Percentiles rank a stretch among this genome's conserved stretches.
Evolutionary conservation across 768 basidiomycete genomes (phyloP).

Genomic region (Polyporus arcularius): DNA sequence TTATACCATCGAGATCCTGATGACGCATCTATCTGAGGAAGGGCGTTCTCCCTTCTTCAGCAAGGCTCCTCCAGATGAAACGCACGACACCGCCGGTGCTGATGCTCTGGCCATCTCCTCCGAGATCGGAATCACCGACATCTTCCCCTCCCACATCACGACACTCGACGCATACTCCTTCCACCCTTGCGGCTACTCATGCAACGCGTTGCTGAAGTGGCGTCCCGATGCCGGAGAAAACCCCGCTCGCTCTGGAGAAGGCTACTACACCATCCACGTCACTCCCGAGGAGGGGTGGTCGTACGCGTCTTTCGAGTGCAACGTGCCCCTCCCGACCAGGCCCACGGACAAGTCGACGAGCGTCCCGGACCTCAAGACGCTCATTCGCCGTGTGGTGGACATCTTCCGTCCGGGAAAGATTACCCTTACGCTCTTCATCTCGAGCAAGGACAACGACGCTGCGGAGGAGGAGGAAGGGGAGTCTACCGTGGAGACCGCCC

Average conservation of each 20-base stretch:
- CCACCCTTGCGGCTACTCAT: conserved; percentile 93
- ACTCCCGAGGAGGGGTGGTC: conserved; percentile 98
- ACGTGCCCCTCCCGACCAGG: conserved; percentile 67
- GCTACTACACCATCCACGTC: conserved; percentile 98
- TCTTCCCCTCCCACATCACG: conserved; percentile 80
- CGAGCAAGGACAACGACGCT: conserved; percentile 52
- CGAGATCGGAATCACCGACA: conserved; percentile 72
- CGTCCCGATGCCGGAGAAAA: conserved; percentile 37
- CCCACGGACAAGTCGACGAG: conserved; percentile 34
- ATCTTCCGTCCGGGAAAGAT: conserved; percentile 92
- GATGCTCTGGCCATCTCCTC: conserved; percentile 66
- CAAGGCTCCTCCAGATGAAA: conserved; percentile 40
- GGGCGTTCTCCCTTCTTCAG: conserved; percentile 82
- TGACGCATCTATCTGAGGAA: conserved; percentile 81
- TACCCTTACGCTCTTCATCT: conserved; percentile 89
- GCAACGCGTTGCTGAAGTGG: conserved; percentile 85
- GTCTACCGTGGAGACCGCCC: conserved; percentile 67
- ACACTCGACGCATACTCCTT: conserved; percentile 93
- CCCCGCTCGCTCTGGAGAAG: conserved; percentile 56
- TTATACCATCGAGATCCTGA: conserved; percentile 97
- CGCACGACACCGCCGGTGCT: conserved; percentile 11
- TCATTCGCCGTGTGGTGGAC: conserved; percentile 84
- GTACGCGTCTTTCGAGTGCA: conserved; percentile 98
- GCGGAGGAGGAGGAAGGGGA: conserved; percentile 50
- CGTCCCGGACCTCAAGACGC: conserved; percentile 76